phyloP scores from a whole-genome alignment of 73 alveolate genomes.

The Paraurostyla sp. region DNA sequence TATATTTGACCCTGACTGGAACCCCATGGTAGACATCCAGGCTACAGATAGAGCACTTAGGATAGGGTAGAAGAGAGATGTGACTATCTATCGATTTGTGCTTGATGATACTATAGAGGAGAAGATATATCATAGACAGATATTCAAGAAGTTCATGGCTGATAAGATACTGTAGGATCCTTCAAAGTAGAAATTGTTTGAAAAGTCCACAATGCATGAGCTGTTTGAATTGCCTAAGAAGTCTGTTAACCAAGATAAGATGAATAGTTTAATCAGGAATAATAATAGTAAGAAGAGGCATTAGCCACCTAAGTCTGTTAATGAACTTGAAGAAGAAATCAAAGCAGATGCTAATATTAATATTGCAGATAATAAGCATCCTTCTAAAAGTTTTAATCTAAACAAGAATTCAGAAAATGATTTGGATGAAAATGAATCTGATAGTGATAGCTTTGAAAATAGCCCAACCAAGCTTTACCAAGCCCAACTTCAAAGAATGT shows the following conservation, averaged over 20 bases:
- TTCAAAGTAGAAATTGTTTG: conserved; percentile 72
- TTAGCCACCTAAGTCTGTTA: not conserved
- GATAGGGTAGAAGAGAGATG: conserved; percentile 82
- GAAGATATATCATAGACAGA: conserved; percentile 85
- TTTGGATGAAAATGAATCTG: not conserved
- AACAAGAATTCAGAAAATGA: not conserved
- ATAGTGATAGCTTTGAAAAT: not conserved
- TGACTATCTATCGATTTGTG: conserved; percentile 75
- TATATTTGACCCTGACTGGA: conserved; percentile 90
- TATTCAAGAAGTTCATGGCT: conserved; percentile 81
- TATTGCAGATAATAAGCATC: not conserved
- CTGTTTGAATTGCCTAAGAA: conserved; percentile 72
- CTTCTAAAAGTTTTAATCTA: not conserved
- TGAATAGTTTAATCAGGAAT: not conserved
- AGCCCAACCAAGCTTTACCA: too few relatives aligned
- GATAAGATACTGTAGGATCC: conserved; percentile 86
- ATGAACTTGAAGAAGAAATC: conserved; percentile 1
- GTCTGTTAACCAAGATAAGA: not conserved
- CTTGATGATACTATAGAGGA: conserved; percentile 84
- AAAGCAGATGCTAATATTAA: not conserved
- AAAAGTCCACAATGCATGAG: conserved; percentile 74
- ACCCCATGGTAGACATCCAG: conserved; percentile 85
- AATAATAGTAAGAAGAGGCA: conserved; percentile 10
- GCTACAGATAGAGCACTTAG: conserved; percentile 88
- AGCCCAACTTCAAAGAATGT: not conserved